These are phyloP conservation scores for Podaxis sp. DNA, from an alignment of 768 basidiomycete species.

Conservation along the genomic window DNA sequence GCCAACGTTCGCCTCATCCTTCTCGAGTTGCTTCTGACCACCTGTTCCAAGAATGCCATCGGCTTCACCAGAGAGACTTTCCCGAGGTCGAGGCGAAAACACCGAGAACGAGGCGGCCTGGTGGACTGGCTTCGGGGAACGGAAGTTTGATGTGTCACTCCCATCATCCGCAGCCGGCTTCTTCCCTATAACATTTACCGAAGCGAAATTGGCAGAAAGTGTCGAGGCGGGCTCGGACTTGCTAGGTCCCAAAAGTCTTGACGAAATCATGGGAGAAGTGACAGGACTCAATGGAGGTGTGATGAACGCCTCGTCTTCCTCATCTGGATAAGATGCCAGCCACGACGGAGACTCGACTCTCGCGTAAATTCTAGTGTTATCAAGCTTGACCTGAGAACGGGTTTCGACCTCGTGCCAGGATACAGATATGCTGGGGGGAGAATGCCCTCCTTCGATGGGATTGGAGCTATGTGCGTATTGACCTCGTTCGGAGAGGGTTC, in stretches of 20 bases:
- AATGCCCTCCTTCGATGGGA: neutral
- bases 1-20: neutral
- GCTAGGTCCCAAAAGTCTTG: conserved; percentile 3
- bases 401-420: neutral
- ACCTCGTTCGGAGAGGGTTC: conserved; percentile 1
- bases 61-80: neutral
- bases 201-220: neutral
- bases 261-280: conserved; percentile 13
- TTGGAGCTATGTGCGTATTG: neutral
- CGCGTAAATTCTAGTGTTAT: conserved; percentile 13
- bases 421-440: neutral
- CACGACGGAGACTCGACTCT: conserved; percentile 27
- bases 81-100: neutral
- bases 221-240: conserved; percentile 6
- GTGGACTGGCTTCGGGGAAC: conserved; percentile 2
- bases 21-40: neutral
- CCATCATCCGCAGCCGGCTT: conserved; percentile 2
- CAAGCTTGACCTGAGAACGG: neutral
- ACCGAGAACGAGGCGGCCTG: neutral
- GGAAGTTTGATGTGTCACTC: neutral
- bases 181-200: neutral
- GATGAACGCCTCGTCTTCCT: conserved; percentile 14
- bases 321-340: conserved; percentile 23
- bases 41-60: neutral
- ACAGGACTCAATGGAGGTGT: conserved; percentile 14